Percentiles rank a stretch among this genome's conserved stretches.
Evolutionary conservation across 2,329 filamentous ascomycete species (phyloP).

Genomic region (Penicillium crustosum): DNA sequence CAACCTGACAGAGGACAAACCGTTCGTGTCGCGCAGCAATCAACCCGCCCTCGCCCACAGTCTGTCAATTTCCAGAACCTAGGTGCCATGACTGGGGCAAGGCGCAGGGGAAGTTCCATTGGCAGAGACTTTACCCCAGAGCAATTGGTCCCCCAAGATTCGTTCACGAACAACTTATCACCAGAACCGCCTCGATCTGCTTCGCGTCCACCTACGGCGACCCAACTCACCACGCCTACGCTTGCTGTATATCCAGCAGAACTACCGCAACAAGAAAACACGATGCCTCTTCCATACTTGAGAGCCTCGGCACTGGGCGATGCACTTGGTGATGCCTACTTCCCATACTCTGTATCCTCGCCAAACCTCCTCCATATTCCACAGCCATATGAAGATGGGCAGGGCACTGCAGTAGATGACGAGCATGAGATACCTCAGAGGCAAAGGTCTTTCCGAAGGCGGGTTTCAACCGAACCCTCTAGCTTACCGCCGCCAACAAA

Average conservation of each 20-base stretch:
- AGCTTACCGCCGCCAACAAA: slow-evolving; percentile 31
- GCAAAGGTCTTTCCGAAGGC: slow-evolving; percentile 27
- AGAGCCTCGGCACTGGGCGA: slow-evolving; percentile 19
- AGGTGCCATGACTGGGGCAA: slow-evolving; percentile 27
- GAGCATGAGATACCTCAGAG: slow-evolving; percentile 21
- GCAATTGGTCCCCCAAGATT: slow-evolving; percentile 7
- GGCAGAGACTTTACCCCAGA: slow-evolving; percentile 15
- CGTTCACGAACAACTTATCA: not conserved
- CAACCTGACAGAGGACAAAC: slow-evolving; percentile 25
- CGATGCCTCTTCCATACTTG: slow-evolving; percentile 16
- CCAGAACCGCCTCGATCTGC: not conserved
- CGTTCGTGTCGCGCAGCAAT: slow-evolving; percentile 27
- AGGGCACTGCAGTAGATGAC: slow-evolving; percentile 21
- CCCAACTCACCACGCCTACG: slow-evolving; percentile 16
- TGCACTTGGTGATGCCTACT: slow-evolving; percentile 24
- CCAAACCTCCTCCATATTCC: slow-evolving; percentile 33
- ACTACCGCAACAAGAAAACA: not conserved
- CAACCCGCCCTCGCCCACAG: slow-evolving; percentile 25
- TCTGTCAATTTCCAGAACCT: slow-evolving; percentile 31
- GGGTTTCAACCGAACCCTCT: slow-evolving; percentile 36
- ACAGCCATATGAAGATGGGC: slow-evolving; percentile 20
- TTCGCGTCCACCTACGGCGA: not conserved
- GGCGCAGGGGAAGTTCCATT: slow-evolving; percentile 20
- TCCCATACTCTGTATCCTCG: slow-evolving; percentile 36
- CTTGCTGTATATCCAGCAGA: slow-evolving; percentile 18